Evolutionary conservation across 345 rosid genomes (phyloP).

Genomic region (Limnanthes douglasii): DNA sequence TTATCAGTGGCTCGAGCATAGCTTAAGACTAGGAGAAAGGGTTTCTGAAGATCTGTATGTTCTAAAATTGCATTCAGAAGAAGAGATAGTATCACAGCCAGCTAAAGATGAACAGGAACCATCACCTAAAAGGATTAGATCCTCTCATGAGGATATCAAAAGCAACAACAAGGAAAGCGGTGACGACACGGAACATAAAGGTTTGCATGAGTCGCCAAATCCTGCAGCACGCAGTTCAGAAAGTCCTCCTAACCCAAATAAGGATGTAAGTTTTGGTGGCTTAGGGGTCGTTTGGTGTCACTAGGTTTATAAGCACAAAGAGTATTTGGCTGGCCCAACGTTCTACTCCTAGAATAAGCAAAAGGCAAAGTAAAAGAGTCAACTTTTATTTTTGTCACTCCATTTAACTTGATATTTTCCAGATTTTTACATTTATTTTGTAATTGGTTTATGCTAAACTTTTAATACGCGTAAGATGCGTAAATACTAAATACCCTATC

Average conservation of each 20-base stretch:
- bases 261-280: conserved; percentile 30
- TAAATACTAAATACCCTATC: too few species aligned
- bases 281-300: too few species aligned
- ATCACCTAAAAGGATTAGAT: conserved; percentile 23
- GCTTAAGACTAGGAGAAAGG: conserved; percentile 52
- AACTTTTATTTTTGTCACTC: too few species aligned
- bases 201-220: conserved; percentile 9
- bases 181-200: conserved; percentile 6
- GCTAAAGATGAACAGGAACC: conserved; percentile 16
- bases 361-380: too few species aligned
- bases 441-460: too few species aligned
- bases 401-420: too few species aligned
- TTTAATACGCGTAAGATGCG: too few species aligned
- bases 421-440: too few species aligned
- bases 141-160: conserved; percentile 17
- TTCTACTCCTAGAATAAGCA: background rate
- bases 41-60: conserved; percentile 47
- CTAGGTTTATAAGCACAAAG: too few species aligned
- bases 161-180: conserved; percentile 7
- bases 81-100: conserved; percentile 8
- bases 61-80: conserved; percentile 23
- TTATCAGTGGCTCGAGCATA: conserved; percentile 84
- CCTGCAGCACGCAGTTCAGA: conserved; percentile 18
- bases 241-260: conserved; percentile 14
- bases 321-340: background rate